Evolutionary conservation across 2,329 filamentous ascomycete genomes (phyloP), one percentile per base, ranked within the genome.

Genomic region (Trichoderma sp.): DNA sequence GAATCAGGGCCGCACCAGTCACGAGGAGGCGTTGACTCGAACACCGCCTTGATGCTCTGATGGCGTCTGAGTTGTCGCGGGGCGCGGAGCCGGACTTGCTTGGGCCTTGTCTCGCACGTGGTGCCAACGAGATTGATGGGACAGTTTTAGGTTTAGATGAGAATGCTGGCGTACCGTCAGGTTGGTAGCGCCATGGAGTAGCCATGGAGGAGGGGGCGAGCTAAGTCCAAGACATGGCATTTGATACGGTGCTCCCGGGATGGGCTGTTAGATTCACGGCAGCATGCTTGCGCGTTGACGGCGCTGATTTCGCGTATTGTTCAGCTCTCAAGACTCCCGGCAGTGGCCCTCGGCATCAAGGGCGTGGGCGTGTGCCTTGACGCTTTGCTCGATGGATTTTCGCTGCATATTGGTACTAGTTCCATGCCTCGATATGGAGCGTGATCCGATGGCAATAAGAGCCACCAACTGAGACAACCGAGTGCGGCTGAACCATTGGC

Each of bases 91-190:
- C 54, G 63, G 52, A 12, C 63, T 53, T 39, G 13, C 25, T 42
- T 42, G 60, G 63, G 37, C 19, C 63, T 48, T 65, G 63, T 57
- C 63, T 57, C 63, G 63, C 63, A 65, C 63, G 63, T 65, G 63
- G 63, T 65, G 35, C 29, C 34, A 25, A 27, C 50, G 60, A 64
- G 60, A 64, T 64, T 54, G 50, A 42, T 56, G 63, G 63, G 52
- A 65, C 63, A 48, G 37, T 48, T 65, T 65, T 65, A 65, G 52
- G 63, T 48, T 65, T 57, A 65, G 63, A 65, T 65, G 37, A 56
- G 52, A 8, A 32, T 57, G 52, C 19, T 48, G 63, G 63, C 61
- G 61, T 65, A 65, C 63, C 63, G 63, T 57, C 63, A 65, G 63
- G 63, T 52, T 48, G 63, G 63, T 65, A 65, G 63, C 50, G 52